Evolutionary conservation across 23 red algal species (phyloP).

Genomic region (Gracilaria domingensis): DNA sequence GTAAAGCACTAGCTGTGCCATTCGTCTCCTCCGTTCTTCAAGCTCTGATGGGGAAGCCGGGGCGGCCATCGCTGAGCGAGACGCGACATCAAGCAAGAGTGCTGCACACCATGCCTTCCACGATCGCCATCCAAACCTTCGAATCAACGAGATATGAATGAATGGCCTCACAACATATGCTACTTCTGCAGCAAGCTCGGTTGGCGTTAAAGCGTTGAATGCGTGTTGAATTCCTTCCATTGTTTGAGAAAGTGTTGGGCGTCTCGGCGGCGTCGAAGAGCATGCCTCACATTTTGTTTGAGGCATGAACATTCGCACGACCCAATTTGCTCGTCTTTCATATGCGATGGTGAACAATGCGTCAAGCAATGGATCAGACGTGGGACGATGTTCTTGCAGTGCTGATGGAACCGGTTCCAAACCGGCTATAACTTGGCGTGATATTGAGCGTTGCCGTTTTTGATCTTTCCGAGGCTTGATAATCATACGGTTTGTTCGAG

Average conservation of each 20-base stretch:
- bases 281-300: slow-evolving; percentile 45
- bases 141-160: slow-evolving; percentile 58
- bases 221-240: slow-evolving; percentile 40
- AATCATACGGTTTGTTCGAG: slow-evolving; percentile 42
- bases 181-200: slow-evolving; percentile 63
- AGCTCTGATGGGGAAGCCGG: slow-evolving; percentile 30
- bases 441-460: slow-evolving; percentile 12
- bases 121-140: slow-evolving; percentile 65
- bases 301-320: slow-evolving; percentile 62
- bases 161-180: slow-evolving; percentile 50
- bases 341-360: slow-evolving; percentile 55
- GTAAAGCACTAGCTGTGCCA: slow-evolving; percentile 67
- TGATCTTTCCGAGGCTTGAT: slow-evolving; percentile 36
- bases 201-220: slow-evolving; percentile 3
- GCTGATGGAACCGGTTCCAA: slow-evolving; percentile 23
- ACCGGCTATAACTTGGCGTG: slow-evolving; percentile 14
- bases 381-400: slow-evolving; percentile 9
- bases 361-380: slow-evolving; percentile 56
- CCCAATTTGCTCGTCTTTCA: slow-evolving; percentile 64
- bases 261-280: not conserved
- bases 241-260: slow-evolving; percentile 1
- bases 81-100: slow-evolving; percentile 36
- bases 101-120: slow-evolving; percentile 66
- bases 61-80: slow-evolving; percentile 45
- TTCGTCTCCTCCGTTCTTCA: slow-evolving; percentile 50